These are phyloP conservation scores for Stephanodiscus triporus DNA, from an alignment of 108 stramenopile species.

Conservation along the genomic window DNA sequence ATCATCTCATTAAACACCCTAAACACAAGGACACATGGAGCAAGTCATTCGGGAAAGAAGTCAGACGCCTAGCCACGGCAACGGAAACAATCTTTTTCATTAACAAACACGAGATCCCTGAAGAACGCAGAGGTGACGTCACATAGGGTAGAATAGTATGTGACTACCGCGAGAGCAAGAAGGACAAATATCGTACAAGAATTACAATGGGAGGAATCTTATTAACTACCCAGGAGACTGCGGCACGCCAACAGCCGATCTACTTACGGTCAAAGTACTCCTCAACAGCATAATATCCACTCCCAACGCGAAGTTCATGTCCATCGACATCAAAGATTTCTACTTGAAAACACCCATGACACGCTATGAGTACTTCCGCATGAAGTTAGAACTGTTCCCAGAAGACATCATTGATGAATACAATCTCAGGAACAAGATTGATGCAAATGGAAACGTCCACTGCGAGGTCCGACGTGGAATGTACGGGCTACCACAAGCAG, in stretches of 20 bases:
- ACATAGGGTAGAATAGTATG: constrained; percentile 40
- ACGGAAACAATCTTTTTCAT: constrained; percentile 21
- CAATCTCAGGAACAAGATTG: too few species aligned
- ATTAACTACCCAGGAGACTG: too few species aligned
- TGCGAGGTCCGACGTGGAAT: too few species aligned
- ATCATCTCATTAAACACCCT: constrained; percentile 15
- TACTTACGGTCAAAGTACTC: constrained; percentile 20
- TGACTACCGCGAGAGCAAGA: constrained; percentile 26
- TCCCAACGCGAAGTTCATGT: constrained; percentile 25
- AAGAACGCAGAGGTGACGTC: constrained; percentile 4
- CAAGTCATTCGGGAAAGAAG: constrained; percentile 1
- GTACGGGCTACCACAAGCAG: too few species aligned
- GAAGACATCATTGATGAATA: too few species aligned
- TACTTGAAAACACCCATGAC: constrained; percentile 49
- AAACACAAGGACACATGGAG: constrained; percentile 1
- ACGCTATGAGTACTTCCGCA: too few species aligned
- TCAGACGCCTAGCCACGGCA: background rate
- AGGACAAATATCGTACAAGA: constrained; percentile 26
- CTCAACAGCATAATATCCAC: constrained; percentile 40
- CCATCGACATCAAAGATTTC: constrained; percentile 48
- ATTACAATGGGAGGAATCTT: constrained; percentile 51
- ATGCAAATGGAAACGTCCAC: too few species aligned
- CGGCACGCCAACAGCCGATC: too few species aligned
- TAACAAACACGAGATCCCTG: constrained; percentile 13
- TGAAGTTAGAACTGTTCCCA: too few species aligned